These are phyloP conservation scores for Gillenia trifoliata DNA, from an alignment of 306 rosid genomes.

Conservation along the genomic window DNA sequence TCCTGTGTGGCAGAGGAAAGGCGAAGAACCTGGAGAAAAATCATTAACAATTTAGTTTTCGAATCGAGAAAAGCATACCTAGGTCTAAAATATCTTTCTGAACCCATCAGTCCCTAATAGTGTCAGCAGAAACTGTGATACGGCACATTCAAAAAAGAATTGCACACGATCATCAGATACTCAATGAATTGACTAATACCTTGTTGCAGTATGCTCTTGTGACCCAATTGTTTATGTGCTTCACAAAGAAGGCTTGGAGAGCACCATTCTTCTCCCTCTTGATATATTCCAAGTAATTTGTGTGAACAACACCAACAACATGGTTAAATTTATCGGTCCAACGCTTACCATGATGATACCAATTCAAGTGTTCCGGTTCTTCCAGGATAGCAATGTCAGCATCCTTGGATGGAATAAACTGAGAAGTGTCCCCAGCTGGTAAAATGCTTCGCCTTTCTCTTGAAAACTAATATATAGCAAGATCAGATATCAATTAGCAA, in stretches of 20 bases:
- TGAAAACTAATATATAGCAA: slow-evolving; percentile 53
- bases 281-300: slow-evolving; percentile 92
- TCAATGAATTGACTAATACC: slow-evolving; percentile 35
- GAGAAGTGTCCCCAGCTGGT: slow-evolving; percentile 96
- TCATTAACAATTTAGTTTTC: slow-evolving; percentile 6
- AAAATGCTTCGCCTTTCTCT: slow-evolving; percentile 80
- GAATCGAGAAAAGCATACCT: not conserved
- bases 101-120: not conserved
- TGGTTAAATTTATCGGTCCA: slow-evolving; percentile 96
- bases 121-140: not conserved
- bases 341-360: slow-evolving; percentile 97
- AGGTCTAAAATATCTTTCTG: not conserved
- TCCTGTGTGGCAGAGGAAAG: slow-evolving; percentile 97
- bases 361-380: slow-evolving; percentile 96
- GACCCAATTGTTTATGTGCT: slow-evolving; percentile 96
- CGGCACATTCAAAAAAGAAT: not conserved
- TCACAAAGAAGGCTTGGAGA: slow-evolving; percentile 86
- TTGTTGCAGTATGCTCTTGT: slow-evolving; percentile 80
- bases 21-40: slow-evolving; percentile 76
- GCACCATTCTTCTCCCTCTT: slow-evolving; percentile 96
- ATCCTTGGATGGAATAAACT: slow-evolving; percentile 79
- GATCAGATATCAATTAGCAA: slow-evolving; percentile 28
- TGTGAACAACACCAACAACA: slow-evolving; percentile 95
- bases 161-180: not conserved
- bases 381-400: slow-evolving; percentile 95